Base-by-base conservation (phyloP, 352 stramenopile species). In the Phytophthora fragariaefolia region DNA sequence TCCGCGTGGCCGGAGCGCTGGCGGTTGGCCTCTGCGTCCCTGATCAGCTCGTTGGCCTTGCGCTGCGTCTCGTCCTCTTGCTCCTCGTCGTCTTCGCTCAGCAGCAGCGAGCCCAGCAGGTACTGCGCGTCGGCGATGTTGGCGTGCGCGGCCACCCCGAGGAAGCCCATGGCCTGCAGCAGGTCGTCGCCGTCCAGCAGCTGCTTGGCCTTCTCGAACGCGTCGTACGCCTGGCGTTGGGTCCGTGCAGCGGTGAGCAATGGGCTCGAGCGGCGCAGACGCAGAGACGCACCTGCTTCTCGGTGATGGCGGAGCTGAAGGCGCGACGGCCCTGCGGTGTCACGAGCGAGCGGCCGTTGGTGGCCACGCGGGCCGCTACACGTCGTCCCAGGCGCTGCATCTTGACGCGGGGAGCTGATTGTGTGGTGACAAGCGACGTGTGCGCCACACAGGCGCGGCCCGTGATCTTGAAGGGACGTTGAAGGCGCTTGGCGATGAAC, bases 91-190 rank as follows among this genome's bases (percentile, higher is more conserved):
- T 76, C 76, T 52, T 83, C 78, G 51, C 82, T 66, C 24, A 87
- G 63, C 23, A 92, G 74, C 56, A 92, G 66, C 17, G 77, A 83
- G 23, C 80, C 86, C 26, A 94, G 75, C 26, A 92, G 46, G 60
- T 92, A 94, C 66, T 94, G 86, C 23, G 83, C 86, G n/a, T 94
- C 83, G 0, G 67, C 69, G 30, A 91, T 76, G 28, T 91, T 80
- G n/a, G 79, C 69, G 58, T 85, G 71, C 15, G 86, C 86, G 28
- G 83, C 86, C 43, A 85, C 76, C 43, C 76, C 77, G 24, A 94
- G 59, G 28, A 69, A 77, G 3, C 78, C 82, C 81, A 94, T 92
- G 24, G 80, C 83, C 26, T 80, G 51, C 22, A 67, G 66, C 36
- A 91, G 51, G 13, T 92, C 71, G 51, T 92, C 73, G 0, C 59